Conservation (phyloP, 2,329 filamentous ascomycete species). For the Paecilomyces sp. region DNA sequence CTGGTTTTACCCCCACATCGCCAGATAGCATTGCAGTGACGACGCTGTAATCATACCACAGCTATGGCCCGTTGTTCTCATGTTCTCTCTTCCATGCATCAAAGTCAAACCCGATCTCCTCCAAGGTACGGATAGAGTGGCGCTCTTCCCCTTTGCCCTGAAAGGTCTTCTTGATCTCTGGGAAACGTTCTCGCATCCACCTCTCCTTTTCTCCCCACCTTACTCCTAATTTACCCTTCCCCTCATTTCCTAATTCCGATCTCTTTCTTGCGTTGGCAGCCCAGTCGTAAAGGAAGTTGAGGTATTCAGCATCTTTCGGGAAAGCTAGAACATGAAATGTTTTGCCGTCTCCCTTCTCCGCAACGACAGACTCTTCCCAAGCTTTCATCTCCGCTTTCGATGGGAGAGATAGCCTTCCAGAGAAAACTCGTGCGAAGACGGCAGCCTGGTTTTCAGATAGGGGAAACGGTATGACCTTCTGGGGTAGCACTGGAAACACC, state of each 20-base stretch:
- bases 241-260: conserved; percentile 35
- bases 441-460: conserved; percentile 72
- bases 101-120: conserved; percentile 66
- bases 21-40: not conserved
- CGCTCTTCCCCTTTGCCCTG: conserved; percentile 54
- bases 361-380: conserved; percentile 53
- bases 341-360: conserved; percentile 40
- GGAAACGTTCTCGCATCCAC: conserved; percentile 65
- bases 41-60: not conserved
- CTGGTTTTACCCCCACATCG: not conserved
- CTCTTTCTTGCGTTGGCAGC: conserved; percentile 22
- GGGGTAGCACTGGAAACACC: conserved; percentile 66
- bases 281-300: conserved; percentile 40
- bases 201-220: conserved; percentile 63
- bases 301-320: conserved; percentile 38
- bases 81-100: conserved; percentile 23
- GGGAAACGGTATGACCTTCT: conserved; percentile 84
- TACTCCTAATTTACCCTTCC: conserved; percentile 59
- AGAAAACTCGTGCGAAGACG: conserved; percentile 69
- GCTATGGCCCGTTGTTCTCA: not conserved
- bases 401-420: conserved; percentile 62
- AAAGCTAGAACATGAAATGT: conserved; percentile 51
- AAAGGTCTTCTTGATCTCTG: conserved; percentile 66
- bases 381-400: conserved; percentile 54
- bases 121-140: conserved; percentile 53